Base-by-base conservation (phyloP, 1,139 yeast genomes). In the Yamadazyma jaroonii region DNA sequence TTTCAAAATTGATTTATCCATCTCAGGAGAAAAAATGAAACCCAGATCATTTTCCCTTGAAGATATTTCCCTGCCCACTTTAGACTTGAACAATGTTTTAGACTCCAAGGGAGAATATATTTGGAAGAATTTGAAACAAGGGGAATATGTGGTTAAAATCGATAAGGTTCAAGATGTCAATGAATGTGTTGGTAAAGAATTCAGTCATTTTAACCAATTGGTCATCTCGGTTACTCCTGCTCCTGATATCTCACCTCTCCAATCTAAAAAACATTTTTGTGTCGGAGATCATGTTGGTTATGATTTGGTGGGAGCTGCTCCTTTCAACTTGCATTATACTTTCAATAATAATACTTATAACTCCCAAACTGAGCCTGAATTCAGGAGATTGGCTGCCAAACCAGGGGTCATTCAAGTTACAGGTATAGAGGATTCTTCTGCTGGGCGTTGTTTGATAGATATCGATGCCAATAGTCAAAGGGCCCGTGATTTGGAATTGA, bases 241-340 rank as follows among this genome's bases (percentile, higher is more conserved):
- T 3, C 97, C 97, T 8, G 74, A 77, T 44, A 79, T 89, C 7
- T 61, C 57, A 27, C 66, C 59, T 39, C 64, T 63, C 25, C 28
- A 35, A 9, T 58, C 73, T 1, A 62, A 64, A 24, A 71, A 74
- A 2, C 56, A 67, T 49, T 84, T 80, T 52, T 92, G 99, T 72
- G 96, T 90, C 27, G 98, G 98, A 3, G 97, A 92, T 45, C 84
- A 86, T 46, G 77, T 92, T 21, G 72, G 84, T 0, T 87, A 87
- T 54, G 77, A 82, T 43, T 61, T 92, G 43, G 76, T 77, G 10
- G 98, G 98, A 4, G 70, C 77, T 3, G 77, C 95, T 0, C 96
- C 96, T 20, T 89, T 87, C 57, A 73, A 72, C 1, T 74, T 94
- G 3, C 76, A 70, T 35, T 92, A 92, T 56, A 74, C 74, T 11